phyloP scores from a whole-genome alignment of 805 yeast genomes.

The Metschnikowia drakensbergensis region DNA sequence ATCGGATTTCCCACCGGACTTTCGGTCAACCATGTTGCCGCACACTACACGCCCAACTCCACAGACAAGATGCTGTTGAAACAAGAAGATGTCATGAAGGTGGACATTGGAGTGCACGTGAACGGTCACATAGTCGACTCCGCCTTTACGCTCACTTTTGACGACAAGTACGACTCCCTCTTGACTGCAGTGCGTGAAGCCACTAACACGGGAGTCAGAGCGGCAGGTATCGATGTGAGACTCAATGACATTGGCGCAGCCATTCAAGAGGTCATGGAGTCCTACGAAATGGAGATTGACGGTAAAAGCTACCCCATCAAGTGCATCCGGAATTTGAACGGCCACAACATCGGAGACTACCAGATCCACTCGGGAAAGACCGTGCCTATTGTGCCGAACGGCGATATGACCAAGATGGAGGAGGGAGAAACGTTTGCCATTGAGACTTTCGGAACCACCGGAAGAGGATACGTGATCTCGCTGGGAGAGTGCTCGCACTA shows the following conservation, averaged over 20 bases:
- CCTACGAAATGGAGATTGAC: conserved; percentile 85
- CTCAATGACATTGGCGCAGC: conserved; percentile 94
- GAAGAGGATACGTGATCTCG: conserved; percentile 80
- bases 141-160: conserved; percentile 89
- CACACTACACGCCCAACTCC: conserved; percentile 95
- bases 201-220: conserved; percentile 87
- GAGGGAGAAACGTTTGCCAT: conserved; percentile 98
- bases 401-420: conserved; percentile 95
- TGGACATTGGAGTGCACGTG: conserved; percentile 94
- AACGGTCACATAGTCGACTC: conserved; percentile 93
- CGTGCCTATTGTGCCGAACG: conserved; percentile 92
- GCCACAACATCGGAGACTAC: conserved; percentile 85
- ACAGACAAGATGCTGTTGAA: conserved; percentile 81
- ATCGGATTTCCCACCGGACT: conserved; percentile 99
- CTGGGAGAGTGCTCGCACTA: conserved; percentile 96
- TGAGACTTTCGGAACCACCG: conserved; percentile 97
- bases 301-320: conserved; percentile 84
- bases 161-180: conserved; percentile 75
- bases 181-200: conserved; percentile 87
- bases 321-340: conserved; percentile 87
- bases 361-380: conserved; percentile 92
- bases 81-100: conserved; percentile 92
- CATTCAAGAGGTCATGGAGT: conserved; percentile 95
- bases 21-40: conserved; percentile 90
- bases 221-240: conserved; percentile 94